Conservation (phyloP, 768 basidiomycete genomes). For the Albatrellus ellisii region DNA sequence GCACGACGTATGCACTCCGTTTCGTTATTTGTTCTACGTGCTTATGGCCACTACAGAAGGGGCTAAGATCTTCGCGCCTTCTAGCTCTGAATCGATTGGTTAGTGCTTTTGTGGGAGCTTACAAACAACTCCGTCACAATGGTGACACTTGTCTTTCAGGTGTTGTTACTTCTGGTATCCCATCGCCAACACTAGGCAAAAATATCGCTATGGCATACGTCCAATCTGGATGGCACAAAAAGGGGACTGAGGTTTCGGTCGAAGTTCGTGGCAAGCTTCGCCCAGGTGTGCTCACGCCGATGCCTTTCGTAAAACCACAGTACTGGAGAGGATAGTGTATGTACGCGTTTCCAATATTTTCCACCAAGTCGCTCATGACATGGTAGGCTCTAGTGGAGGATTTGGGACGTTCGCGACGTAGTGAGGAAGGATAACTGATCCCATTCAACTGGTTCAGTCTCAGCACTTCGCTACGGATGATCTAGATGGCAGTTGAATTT, state of each 20-base stretch:
- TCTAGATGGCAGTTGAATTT: no score
- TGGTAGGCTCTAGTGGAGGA: no score
- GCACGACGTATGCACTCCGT: constrained; percentile 50
- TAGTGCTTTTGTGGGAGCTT: constrained; percentile 13
- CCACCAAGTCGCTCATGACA: no score
- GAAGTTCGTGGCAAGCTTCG: constrained; percentile 76
- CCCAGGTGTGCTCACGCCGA: constrained; percentile 57
- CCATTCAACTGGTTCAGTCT: no score
- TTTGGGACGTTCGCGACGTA: no score
- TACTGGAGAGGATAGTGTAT: constrained; percentile 79
- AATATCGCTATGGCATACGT: constrained; percentile 98
- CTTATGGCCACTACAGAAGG: constrained; percentile 39
- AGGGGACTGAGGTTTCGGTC: constrained; percentile 73
- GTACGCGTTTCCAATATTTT: no score
- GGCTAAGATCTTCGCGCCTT: constrained; percentile 53
- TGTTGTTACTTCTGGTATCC: constrained; percentile 85
- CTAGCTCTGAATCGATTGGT: constrained; percentile 49
- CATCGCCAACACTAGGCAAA: constrained; percentile 70
- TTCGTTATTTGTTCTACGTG: constrained; percentile 4
- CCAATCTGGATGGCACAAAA: constrained; percentile 72
- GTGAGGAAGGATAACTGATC: no score
- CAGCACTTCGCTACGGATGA: no score
- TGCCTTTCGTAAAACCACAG: constrained; percentile 81
- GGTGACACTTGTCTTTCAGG: constrained; percentile 40
- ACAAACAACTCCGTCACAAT: no score